Evolutionary conservation across 768 basidiomycete genomes (phyloP), one percentile per base, ranked within the genome.

Genomic region (Russula griseocarnosa): DNA sequence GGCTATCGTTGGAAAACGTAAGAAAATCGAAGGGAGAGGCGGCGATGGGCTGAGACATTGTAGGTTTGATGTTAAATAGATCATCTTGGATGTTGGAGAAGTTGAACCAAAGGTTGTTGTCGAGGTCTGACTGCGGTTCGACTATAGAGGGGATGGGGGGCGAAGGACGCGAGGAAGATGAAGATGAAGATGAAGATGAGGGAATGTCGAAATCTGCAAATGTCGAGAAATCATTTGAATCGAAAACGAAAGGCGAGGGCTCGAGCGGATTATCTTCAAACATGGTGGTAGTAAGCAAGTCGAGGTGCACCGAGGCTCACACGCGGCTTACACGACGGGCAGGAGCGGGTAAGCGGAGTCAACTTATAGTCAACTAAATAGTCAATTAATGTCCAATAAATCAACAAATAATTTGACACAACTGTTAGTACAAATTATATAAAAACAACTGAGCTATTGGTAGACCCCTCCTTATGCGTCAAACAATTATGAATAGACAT

Each of bases 21-120:
- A 82, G 71, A 66, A 83, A 80, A 71, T 79, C 76, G 71, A 70
- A 73, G 36, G 74, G 72, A 24, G 73, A 67, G 46, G 66, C 57
- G 44, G 73, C 53, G 52, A 71, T 58, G 50, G 73, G 69, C 42
- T 71, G 69, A 11, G 72, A 46, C 52, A 63, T 58, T 42, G 70
- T 67, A 4, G 68, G 50, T 54, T 73, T 71, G 62, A 68, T 36
- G 66, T 71, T 76, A 34, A 56, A 7, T 60, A 70, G 64, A 36
- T 74, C 74, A 38, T 74, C 74, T 32, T 74, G 69, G 47, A 70
- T 64, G 51, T 69, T 58, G 34, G 65, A 67, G 58, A 74, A 69
- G 60, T 70, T 66, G 62, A 73, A 73, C 64, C 64, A 65, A 26
- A 49, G 49, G 42, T 61, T 60, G 53, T 59, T 36, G 46, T 47